Base-by-base conservation (phyloP, 352 stramenopile genomes). In the Phytophthora sp. region DNA sequence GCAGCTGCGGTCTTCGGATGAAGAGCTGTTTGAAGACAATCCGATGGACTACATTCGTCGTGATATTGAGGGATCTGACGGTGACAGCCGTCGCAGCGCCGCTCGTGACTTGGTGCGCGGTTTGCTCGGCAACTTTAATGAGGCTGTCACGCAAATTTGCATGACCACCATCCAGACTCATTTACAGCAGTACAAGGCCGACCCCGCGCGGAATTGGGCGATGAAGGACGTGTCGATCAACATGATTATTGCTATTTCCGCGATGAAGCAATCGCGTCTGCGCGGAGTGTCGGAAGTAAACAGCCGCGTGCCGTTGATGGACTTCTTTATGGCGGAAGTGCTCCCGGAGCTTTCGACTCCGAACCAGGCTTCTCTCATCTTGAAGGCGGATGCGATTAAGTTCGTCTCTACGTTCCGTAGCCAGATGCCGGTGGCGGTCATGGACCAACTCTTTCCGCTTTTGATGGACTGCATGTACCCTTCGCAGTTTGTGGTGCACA, bases 11-110 rank as follows among this genome's bases (percentile, higher is more conserved):
- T 95, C 98, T 38, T 89, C 79, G 10, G 89, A 97, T 49, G 97
- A 99, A 66, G 97, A 99, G 74, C 77, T 97, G 18, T 99, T 99
- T 64, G 97, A 99, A 66, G 97, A 99, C 70, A 98, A 99, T 72
- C 96, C 97, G 6, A 92, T 97, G 60, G 97, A 99, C 54, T 99
- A 98, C 77, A 99, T 99, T 66, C 82, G 97, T 21, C 91, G 89
- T 1, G 98, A 99, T 69, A 98, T 99, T 70, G 98, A 99, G 88
- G 96, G 95, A 17, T 97, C 84, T 8, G 97, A 99, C 76, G 96
- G 85, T 11, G 97, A 99, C 62, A 99, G 96, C 31, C 83, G 98
- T 28, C 87, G 97, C 17, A 96, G 97, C 45, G 95, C 94, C 37
- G 97, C 94, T 42, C 92, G 95, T 31, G 97, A 99, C 41, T 82